Evolutionary conservation across 2,329 filamentous ascomycete genomes (phyloP), one percentile per base, ranked within the genome.

Genomic region (Ascochyta pisi): DNA sequence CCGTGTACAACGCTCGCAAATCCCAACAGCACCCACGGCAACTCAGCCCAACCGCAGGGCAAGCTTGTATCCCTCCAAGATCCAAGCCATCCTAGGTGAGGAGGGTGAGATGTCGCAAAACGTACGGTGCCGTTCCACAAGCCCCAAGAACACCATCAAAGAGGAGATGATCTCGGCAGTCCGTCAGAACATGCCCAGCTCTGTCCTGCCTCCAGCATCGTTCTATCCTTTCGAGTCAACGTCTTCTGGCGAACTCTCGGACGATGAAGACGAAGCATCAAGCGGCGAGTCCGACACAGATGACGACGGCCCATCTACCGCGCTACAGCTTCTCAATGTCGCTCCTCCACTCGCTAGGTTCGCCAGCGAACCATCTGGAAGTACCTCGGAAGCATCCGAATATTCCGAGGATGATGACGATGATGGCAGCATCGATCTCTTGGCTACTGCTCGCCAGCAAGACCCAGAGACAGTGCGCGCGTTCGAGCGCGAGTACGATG

Each of bases 121-220:
- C 22, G 19, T 46, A 29, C 49, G 27, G 38, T 47, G 24, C 50
- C 57, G 27, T 47, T 55, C 4, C 13, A 51, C 10, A 58, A 55
- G 13, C 48, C 54, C 33, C 26, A 63, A 60, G 35, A 55, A 56
- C 2, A 49, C 68, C 1, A 79, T 96, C 87, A 53, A 84, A 74
- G 22, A 96, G 78, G 22, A 93, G 81, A 68, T 88, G 80, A 38
- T 89, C 77, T 62, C 91, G 80, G 54, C 89, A 78, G 59, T 94
- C 83, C 54, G 89, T 81, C 45, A 94, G 78, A 46, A 94, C 81
- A 43, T 82, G 6, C 76, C 77, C 0, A 78, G 73, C 12, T 81
- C 80, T 0, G 51, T 63, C 7, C 71, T 82, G 1, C 80, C 80
- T 2, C 77, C 78, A 1, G 75, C 80, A 0, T 77, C 78, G 0